A percentile compares a stretch with the other conserved stretches of the same genome.
Conservation (phyloP, 257 asterid genomes). For the Solanum ahanhuiri region DNA sequence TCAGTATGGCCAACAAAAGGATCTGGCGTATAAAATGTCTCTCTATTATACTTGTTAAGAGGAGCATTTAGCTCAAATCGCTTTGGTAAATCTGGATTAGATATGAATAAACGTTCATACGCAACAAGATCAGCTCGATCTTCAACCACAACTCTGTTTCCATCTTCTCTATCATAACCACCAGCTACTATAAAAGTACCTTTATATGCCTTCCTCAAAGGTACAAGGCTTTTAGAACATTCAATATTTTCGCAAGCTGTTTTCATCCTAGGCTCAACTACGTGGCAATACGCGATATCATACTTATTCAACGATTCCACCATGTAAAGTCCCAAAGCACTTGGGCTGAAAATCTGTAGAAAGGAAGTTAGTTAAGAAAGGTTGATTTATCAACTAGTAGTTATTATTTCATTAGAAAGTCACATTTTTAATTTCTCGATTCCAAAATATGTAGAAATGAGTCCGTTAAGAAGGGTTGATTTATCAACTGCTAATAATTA, state of each 20-base stretch:
- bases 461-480: no score
- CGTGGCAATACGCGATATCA: neutral
- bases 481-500: no score
- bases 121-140: neutral
- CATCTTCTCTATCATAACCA: neutral
- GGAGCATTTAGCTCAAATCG: neutral
- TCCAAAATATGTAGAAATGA: no score
- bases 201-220: neutral
- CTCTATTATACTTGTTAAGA: neutral
- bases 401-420: no score
- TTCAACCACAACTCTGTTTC: neutral
- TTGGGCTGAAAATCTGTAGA: neutral
- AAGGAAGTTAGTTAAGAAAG: no score
- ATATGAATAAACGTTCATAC: neutral
- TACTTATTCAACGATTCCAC: neutral
- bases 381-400: no score
- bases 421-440: no score
- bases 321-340: neutral
- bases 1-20: neutral
- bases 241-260: neutral
- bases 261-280: neutral
- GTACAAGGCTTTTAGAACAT: neutral
- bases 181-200: neutral
- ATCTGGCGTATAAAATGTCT: neutral
- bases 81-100: neutral